Conservation (phyloP, 768 basidiomycete species). For the Lentinula sp. region DNA sequence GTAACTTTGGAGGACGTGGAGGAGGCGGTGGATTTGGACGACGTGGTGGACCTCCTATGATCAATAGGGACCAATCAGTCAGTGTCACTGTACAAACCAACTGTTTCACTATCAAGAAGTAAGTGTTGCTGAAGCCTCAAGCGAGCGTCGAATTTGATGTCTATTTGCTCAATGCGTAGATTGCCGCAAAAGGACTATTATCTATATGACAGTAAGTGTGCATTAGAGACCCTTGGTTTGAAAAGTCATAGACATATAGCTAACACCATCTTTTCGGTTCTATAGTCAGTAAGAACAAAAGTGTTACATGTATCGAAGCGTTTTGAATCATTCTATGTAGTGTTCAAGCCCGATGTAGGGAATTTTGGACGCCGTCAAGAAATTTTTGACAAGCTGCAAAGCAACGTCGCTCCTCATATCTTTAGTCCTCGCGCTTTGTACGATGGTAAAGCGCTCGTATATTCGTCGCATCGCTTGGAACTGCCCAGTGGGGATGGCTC, state of each 20-base stretch:
- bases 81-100: constrained; percentile 20
- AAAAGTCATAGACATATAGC: neutral
- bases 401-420: constrained; percentile 19
- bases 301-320: neutral
- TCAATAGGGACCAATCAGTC: neutral
- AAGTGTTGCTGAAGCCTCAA: neutral
- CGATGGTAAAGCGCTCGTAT: constrained; percentile 38
- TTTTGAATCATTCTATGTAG: constrained; percentile 3
- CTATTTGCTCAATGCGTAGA: constrained; percentile 6
- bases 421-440: constrained; percentile 41
- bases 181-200: constrained; percentile 20
- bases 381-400: constrained; percentile 35
- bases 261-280: neutral
- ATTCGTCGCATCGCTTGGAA: constrained; percentile 24
- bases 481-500: constrained; percentile 20
- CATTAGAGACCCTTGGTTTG: neutral
- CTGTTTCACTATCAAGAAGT: constrained; percentile 21
- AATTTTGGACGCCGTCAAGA: constrained; percentile 19
- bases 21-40: neutral
- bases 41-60: neutral
- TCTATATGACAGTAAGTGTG: constrained; percentile 23
- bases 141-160: neutral
- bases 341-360: constrained; percentile 16
- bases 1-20: neutral
- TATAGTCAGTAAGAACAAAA: neutral